Base-by-base conservation (phyloP, 2,329 filamentous ascomycete genomes). In the Colletotrichum neosansevieriae region DNA sequence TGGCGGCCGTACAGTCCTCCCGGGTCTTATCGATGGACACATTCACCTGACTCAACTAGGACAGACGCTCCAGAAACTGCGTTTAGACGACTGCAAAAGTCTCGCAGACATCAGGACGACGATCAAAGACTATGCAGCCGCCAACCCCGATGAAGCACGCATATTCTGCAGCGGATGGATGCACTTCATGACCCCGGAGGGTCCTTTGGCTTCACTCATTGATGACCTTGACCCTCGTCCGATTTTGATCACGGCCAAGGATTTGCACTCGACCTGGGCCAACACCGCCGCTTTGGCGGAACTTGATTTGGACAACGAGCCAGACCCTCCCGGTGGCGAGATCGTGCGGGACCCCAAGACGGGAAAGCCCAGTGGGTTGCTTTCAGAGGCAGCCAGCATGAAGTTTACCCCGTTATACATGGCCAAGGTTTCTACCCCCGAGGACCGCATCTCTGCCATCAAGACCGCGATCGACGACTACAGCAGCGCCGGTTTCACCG, bases 1-100 rank as follows among this genome's bases (percentile, higher is more conserved):
- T 19, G 70, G 71, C 12, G 79, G 80, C 40, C 77, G 72, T 56
- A 79, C 81, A 9, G 78, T 88, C 6, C 75, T 88, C 2, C 86
- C 86, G 0, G 84, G 85, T 6, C 88, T 88, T 73, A 81, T 88
- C 57, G 86, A 89, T 71, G 86, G 84, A 0, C 86, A 89, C 72
- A 85, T 87, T 79, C 86, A 89, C 74, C 79, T 88, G 12, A 79
- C 88, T 47, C 80, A 86, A 53, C 81, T 88, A 29, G 86, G 86
- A 2, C 84, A 86, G 72, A 83, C 85, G 0, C 80, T 88, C 12
- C 79, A 81, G 70, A 88, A 87, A 74, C 78, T 84, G 36, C 78
- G 81, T 44, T 77, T 89, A 3, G 79, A 82, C 47, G 63, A 72
- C 12, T 87, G 86, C 76, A 79, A 79, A 56, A 77, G 79, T 58